A percentile compares a stretch with the other conserved stretches of the same genome.
These are phyloP conservation scores for Barbarea vulgaris DNA, from an alignment of 345 rosid species.

Conservation along the genomic window DNA sequence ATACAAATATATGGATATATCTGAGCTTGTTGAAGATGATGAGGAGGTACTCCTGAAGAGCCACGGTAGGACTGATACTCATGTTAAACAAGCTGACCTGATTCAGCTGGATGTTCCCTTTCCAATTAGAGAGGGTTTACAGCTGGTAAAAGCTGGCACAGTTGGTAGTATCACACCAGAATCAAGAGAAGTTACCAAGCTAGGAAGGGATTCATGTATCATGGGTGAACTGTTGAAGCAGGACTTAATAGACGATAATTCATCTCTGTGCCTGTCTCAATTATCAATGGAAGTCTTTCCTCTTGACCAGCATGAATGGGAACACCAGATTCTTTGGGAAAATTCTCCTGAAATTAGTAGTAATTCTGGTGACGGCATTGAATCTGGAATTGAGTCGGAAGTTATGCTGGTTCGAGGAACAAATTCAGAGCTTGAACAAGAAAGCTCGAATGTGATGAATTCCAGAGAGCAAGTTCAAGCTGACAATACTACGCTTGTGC, in stretches of 20 bases:
- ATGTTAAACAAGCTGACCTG: conserved; percentile 39
- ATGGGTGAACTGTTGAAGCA: conserved; percentile 73
- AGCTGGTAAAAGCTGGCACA: conserved; percentile 46
- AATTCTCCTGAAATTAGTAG: conserved; percentile 55
- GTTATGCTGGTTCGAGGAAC: conserved; percentile 44
- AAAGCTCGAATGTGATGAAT: conserved; percentile 39
- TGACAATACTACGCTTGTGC: conserved; percentile 35
- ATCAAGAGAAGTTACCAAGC: conserved; percentile 44
- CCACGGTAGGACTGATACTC: conserved; percentile 47
- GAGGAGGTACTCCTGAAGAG: conserved; percentile 77
- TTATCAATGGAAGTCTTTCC: conserved; percentile 54
- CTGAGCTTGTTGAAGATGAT: conserved; percentile 83
- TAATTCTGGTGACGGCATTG: conserved; percentile 49
- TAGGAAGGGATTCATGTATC: conserved; percentile 48
- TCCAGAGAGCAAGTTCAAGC: conserved; percentile 43
- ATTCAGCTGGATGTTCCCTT: conserved; percentile 51
- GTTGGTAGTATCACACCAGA: conserved; percentile 40
- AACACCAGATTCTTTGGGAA: conserved; percentile 82
- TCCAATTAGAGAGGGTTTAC: conserved; percentile 40
- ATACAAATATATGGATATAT: conserved; percentile 56
- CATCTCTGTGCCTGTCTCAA: conserved; percentile 56
- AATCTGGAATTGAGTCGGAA: conserved; percentile 45
- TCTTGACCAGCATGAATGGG: conserved; percentile 96
- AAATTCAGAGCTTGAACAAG: conserved; percentile 39
- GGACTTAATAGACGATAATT: conserved; percentile 43